These are phyloP conservation scores for Coniochaeta sp. DNA, from an alignment of 2,329 filamentous ascomycete genomes.

Conservation along the genomic window DNA sequence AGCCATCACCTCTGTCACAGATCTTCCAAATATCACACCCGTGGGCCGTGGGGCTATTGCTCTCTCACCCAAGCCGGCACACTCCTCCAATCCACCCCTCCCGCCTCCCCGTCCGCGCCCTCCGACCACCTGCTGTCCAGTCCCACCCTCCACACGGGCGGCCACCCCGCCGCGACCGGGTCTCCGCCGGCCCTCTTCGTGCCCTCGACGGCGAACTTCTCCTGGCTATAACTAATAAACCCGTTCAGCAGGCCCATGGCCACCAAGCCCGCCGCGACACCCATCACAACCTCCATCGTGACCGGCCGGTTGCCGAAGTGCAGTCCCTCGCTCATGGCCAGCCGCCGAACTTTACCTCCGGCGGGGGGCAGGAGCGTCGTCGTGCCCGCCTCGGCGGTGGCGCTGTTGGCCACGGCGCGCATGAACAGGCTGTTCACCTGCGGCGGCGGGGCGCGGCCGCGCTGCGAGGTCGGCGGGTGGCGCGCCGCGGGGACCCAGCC, in stretches of 20 bases:
- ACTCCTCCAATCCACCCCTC: constrained; percentile 36
- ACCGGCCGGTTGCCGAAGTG: constrained; percentile 57
- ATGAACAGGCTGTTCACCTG: constrained; percentile 45
- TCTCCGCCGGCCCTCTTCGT: constrained; percentile 57
- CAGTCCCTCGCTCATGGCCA: constrained; percentile 51
- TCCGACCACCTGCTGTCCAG: constrained; percentile 50
- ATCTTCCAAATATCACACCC: neutral
- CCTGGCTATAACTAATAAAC: constrained; percentile 71
- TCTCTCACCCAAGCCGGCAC: constrained; percentile 24
- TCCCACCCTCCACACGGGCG: constrained; percentile 64
- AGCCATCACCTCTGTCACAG: neutral
- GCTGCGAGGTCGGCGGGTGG: constrained; percentile 18
- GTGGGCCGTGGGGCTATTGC: no score
- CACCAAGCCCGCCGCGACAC: constrained; percentile 67
- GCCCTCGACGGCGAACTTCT: constrained; percentile 76
- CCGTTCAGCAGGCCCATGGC: constrained; percentile 77
- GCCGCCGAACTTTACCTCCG: constrained; percentile 33
- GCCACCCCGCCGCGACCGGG: constrained; percentile 65
- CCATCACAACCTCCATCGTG: constrained; percentile 63
- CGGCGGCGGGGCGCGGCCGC: constrained; percentile 26
- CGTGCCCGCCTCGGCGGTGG: constrained; percentile 16
- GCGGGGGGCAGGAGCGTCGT: constrained; percentile 38
- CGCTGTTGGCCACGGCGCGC: constrained; percentile 40
- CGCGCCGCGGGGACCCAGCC: constrained; percentile 31
- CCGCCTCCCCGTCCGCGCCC: constrained; percentile 48